Evolutionary conservation across 345 rosid species (phyloP), one percentile per base, ranked within the genome.

Genomic region (Corchorus capsularis): DNA sequence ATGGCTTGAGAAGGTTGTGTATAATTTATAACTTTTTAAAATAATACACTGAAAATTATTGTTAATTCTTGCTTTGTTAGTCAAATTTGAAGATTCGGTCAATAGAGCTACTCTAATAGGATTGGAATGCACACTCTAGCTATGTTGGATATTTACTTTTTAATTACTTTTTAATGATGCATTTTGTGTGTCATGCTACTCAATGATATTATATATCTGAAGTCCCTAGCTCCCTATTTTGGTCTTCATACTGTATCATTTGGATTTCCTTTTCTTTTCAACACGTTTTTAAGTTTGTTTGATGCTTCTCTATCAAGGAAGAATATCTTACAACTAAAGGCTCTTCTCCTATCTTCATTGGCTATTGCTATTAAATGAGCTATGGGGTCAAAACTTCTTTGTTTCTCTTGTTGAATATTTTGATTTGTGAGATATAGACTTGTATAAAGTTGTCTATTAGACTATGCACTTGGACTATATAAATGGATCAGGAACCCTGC

Each of bases 1-100:
- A 49, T 27, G 56, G 19, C 27, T 68, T 69, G 59, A 69, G 41
- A 49, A 49, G 59, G 72, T 69, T 69, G 59, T 69, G 22, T 49
- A 69, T 35, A 39, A 49, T 50, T 69, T 50, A 32, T 50, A 12
- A 49, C 22, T 49, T 16, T 50, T 50, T 69, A 69, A 50, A 50
- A 6, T 22, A 49, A 32, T 69, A 37, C 57, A 69, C 61, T 35
- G 45, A 50, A 49, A 49, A 22, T 50, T 69, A 7, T 27, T 69
- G 39, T 32, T 68, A 68, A 56, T 49, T 69, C 43, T 47, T 68
- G 41, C 41, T 49, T 47, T 69, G 46, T 69, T 27, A 16, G 22
- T 49, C 43, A 49, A 27, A 69, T 41, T 70, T 35, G 61, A 53
- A 50, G 32, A 49, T 68, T 17, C 47, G 11, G 17, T 37, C 37